Conservation (phyloP, 176 grass and related monocot genomes). For the Oryza officinalis region DNA sequence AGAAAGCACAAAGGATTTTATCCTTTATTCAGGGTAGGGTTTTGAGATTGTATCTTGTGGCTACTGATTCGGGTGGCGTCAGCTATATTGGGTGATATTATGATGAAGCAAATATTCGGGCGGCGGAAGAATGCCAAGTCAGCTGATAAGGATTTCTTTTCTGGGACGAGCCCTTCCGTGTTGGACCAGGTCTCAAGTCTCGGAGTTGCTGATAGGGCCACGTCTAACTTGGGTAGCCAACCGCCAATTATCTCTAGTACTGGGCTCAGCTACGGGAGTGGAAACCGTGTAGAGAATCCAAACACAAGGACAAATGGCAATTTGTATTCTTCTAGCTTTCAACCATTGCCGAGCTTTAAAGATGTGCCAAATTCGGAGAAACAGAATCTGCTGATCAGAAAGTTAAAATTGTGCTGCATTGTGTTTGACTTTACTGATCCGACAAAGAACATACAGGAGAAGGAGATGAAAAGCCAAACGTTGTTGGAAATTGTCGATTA, state of each 20-base stretch:
- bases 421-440: constrained; percentile 51
- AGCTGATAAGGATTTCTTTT: constrained; percentile 20
- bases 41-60: not conserved
- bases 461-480: constrained; percentile 42
- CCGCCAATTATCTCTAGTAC: not conserved
- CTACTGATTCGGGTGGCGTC: not conserved
- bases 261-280: constrained; percentile 10
- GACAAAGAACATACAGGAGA: constrained; percentile 38
- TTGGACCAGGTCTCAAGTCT: constrained; percentile 4
- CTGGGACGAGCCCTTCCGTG: not conserved
- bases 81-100: constrained; percentile 21
- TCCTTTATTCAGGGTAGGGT: not conserved
- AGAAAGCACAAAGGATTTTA: not conserved
- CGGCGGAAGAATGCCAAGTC: constrained; percentile 29
- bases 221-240: constrained; percentile 8
- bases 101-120: constrained; percentile 51
- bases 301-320: not conserved
- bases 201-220: not conserved
- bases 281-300: not conserved
- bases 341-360: constrained; percentile 46
- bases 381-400: constrained; percentile 37
- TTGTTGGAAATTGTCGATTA: constrained; percentile 49
- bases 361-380: constrained; percentile 50
- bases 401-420: constrained; percentile 47
- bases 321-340: constrained; percentile 26